Base-by-base conservation (phyloP, 2,329 filamentous ascomycete species). In the Pyrenophora tritici-repentis region DNA sequence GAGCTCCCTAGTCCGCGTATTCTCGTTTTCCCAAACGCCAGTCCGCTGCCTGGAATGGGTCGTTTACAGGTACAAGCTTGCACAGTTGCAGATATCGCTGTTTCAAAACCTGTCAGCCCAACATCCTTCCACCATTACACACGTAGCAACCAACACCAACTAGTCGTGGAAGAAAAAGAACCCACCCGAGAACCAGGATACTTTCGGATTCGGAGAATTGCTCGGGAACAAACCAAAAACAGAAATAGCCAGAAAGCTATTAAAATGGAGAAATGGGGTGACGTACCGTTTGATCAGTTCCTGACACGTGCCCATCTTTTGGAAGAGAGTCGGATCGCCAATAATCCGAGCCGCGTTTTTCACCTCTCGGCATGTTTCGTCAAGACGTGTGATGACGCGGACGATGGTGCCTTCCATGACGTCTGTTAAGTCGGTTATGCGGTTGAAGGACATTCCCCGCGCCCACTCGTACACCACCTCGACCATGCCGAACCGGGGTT, bases 381-480 rank as follows among this genome's bases (percentile, higher is more conserved):
- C 94, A 50, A 99, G 79, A 20, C 94, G 80, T 35, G 91, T 96
- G 63, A 99, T 97, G 2, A 94, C 93, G 44, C 94, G 81, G 40
- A 99, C 94, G 76, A 99, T 97, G 0, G 94, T 97, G 1, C 94
- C 94, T 75, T 99, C 94, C 66, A 97, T 85, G 50, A 99, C 92
- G 72, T 97, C 93, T 6, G 94, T 99, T 69, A 99, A 77, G 61
- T 93, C 89, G 0, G 93, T 97, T 62, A 99, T 99, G 59, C 94
- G 93, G 76, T 95, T 96, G 81, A 99, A 99, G 44, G 90, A 93
- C 91, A 97, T 97, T 20, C 94, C 94, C 42, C 91, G 82, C 8
- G 94, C 94, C 94, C 94, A 99, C 74, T 99, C 94, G 72, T 97
- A 97, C 29, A 99, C 95, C 0, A 99, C 94, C 74, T 99, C 94